Conservation (phyloP, 495 filamentous ascomycete species). For the Hyaloscypha variabilis region DNA sequence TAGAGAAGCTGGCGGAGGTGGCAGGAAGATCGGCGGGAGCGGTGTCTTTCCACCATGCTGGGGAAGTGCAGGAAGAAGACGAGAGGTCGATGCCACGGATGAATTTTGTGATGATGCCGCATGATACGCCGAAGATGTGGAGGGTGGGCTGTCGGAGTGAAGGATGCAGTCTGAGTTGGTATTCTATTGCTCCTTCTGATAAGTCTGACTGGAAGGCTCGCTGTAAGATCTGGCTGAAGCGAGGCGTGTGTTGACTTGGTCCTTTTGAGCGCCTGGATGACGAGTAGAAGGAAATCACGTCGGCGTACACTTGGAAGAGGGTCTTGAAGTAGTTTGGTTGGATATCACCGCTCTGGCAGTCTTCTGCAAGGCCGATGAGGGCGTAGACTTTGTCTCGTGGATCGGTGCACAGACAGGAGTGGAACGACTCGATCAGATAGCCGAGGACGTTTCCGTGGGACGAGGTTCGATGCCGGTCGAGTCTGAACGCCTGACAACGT, state of each 20-base stretch:
- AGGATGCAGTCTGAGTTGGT: neutral
- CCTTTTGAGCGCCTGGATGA: neutral
- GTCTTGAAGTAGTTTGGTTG: neutral
- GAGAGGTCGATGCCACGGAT: neutral
- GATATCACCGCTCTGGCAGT: neutral
- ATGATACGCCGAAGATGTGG: neutral
- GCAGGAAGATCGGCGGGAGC: neutral
- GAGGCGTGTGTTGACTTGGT: neutral
- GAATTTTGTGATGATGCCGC: neutral
- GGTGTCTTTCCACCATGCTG: neutral
- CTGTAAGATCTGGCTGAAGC: neutral
- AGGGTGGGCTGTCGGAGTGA: neutral
- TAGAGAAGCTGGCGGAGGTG: neutral
- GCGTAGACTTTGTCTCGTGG: constrained; percentile 2
- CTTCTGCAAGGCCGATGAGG: neutral
- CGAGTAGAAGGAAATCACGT: neutral
- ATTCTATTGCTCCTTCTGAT: neutral
- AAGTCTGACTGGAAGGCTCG: neutral
- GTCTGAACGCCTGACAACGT: neutral
- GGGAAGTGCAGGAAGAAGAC: neutral
- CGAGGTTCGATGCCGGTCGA: neutral
- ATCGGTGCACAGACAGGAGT: neutral
- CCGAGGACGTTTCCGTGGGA: neutral
- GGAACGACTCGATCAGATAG: neutral
- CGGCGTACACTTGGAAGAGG: neutral